A percentile compares a stretch with the other conserved stretches of the same genome.
These are phyloP conservation scores for Mycocentrospora acerina DNA, from an alignment of 2,329 filamentous ascomycete genomes.

Conservation along the genomic window DNA sequence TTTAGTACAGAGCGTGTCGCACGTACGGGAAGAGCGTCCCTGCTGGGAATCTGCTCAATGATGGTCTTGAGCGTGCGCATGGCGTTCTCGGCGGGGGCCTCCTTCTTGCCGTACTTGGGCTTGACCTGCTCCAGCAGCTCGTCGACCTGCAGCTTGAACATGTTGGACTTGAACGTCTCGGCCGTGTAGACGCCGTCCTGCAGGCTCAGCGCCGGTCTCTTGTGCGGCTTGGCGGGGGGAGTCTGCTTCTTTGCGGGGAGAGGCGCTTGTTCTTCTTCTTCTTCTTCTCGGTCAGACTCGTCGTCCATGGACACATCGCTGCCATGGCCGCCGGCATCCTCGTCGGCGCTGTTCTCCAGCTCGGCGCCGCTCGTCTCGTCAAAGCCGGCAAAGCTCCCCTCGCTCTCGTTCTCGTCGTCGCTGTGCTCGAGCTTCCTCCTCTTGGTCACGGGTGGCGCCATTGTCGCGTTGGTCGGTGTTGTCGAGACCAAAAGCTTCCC, in stretches of 20 bases:
- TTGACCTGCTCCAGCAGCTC: conserved; percentile 61
- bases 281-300: not conserved
- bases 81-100: conserved; percentile 52
- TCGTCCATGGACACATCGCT: too few relatives aligned
- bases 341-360: conserved; percentile 15
- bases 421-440: conserved; percentile 50
- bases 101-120: conserved; percentile 60
- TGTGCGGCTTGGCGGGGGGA: conserved; percentile 13
- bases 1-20: too few relatives aligned
- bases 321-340: conserved; percentile 15
- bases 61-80: conserved; percentile 57
- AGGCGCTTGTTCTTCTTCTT: too few relatives aligned
- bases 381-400: conserved; percentile 27
- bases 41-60: conserved; percentile 59
- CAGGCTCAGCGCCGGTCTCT: conserved; percentile 24
- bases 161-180: conserved; percentile 64
- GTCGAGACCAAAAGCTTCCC: conserved; percentile 3
- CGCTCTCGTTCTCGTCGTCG: conserved; percentile 29
- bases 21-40: conserved; percentile 49
- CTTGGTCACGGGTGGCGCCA: conserved; percentile 45
- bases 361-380: conserved; percentile 17
- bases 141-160: conserved; percentile 69
- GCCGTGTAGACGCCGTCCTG: conserved; percentile 48
- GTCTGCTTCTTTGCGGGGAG: conserved; percentile 1
- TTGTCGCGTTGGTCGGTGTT: conserved; percentile 17